Evolutionary conservation across 208 protist genomes (phyloP).

Genomic region (Strigomonas culicis): DNA sequence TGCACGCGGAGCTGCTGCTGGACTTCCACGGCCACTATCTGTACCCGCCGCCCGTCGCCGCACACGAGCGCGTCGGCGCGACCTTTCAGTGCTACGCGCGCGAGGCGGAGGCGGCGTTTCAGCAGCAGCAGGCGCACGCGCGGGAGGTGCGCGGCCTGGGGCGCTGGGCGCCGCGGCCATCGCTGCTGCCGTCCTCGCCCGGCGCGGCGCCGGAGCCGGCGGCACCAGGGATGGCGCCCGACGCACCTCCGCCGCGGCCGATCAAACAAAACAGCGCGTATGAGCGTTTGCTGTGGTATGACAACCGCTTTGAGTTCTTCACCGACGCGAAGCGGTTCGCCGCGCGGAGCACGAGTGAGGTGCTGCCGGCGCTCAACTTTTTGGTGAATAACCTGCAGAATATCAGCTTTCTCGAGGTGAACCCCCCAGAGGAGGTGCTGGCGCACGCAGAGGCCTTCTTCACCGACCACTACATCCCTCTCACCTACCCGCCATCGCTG

Average conservation of each 20-base stretch:
- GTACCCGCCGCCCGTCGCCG: no score
- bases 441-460: conserved; percentile 51
- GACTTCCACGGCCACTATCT: conserved; percentile 58
- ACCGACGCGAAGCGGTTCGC: no score
- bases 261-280: conserved; percentile 59
- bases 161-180: conserved; percentile 70
- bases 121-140: conserved; percentile 61
- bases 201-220: no score
- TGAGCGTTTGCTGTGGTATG: background rate
- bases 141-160: conserved; percentile 48
- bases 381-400: conserved; percentile 40
- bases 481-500: no score
- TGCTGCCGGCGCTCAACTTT: conserved; percentile 51
- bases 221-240: conserved; percentile 19
- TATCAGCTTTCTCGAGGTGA: conserved; percentile 55
- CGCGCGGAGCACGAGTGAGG: conserved; percentile 46
- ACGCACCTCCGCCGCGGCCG: conserved; percentile 58
- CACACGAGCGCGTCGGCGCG: no score
- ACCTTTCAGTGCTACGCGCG: no score
- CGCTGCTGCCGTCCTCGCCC: no score
- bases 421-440: conserved; percentile 48
- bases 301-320: background rate
- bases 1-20: conserved; percentile 81
- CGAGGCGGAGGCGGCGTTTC: conserved; percentile 21
- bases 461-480: no score